Evolutionary conservation across 108 stramenopile genomes (phyloP).

Genomic region (Conticribra guillardii): DNA sequence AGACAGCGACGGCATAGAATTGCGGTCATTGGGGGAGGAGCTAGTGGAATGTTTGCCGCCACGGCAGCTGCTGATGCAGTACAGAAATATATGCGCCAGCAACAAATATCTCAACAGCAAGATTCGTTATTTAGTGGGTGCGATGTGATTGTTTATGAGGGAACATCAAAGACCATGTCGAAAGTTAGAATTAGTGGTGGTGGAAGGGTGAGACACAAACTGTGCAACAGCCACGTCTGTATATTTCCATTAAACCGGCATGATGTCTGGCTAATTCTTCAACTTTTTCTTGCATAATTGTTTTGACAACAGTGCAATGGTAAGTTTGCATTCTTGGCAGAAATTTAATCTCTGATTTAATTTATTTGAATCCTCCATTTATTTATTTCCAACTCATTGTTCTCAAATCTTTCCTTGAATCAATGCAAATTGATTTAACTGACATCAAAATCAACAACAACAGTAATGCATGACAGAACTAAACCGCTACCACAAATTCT

Average conservation of each 20-base stretch:
- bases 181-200: constrained; percentile 96
- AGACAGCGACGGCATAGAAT: constrained; percentile 35
- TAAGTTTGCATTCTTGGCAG: not conserved
- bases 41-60: constrained; percentile 64
- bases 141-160: constrained; percentile 88
- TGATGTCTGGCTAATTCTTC: no score
- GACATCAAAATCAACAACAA: no score
- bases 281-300: no score
- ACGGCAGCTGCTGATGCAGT: constrained; percentile 54
- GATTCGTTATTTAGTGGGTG: not conserved
- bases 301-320: not conserved
- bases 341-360: no score
- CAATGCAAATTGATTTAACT: no score
- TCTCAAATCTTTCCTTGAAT: not conserved
- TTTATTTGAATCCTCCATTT: not conserved
- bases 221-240: no score
- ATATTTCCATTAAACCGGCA: no score
- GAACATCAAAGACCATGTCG: constrained; percentile 68
- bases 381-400: not conserved
- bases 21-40: constrained; percentile 65
- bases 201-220: constrained; percentile 57
- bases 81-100: not conserved
- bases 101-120: not conserved
- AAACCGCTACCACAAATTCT: constrained; percentile 78
- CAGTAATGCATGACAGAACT: constrained; percentile 87